Evolutionary conservation across 495 filamentous ascomycete genomes (phyloP).

Genomic region (Rhizodiscina lignyota): DNA sequence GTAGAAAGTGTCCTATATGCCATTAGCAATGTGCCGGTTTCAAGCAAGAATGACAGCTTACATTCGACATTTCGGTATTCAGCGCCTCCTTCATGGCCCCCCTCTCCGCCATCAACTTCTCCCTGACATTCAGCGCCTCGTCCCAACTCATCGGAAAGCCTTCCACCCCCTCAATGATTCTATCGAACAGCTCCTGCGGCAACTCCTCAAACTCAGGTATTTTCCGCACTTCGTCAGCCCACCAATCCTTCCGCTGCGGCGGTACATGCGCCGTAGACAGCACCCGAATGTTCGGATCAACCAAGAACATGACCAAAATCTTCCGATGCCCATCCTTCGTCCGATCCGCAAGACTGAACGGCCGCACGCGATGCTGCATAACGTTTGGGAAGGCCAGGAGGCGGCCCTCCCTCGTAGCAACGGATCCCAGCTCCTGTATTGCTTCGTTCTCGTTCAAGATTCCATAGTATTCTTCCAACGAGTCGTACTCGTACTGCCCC

Average conservation of each 20-base stretch:
- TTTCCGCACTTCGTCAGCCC: constrained; percentile 7
- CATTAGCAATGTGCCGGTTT: too few species aligned
- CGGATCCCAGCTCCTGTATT: constrained; percentile 6
- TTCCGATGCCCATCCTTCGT: constrained; percentile 14
- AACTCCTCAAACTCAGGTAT: constrained; percentile 1
- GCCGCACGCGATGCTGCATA: constrained; percentile 13
- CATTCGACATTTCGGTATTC: not conserved
- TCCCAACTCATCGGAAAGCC: constrained; percentile 2
- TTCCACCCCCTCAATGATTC: constrained; percentile 2
- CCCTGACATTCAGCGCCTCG: not conserved
- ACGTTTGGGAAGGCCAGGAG: constrained; percentile 17
- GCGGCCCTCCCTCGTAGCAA: constrained; percentile 9
- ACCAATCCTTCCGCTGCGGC: constrained; percentile 16
- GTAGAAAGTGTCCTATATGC: too few species aligned
- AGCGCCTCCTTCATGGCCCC: not conserved
- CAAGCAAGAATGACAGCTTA: too few species aligned
- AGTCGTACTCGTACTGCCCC: constrained; percentile 2
- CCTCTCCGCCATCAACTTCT: constrained; percentile 3
- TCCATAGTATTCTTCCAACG: constrained; percentile 4
- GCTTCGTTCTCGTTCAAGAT: not conserved
- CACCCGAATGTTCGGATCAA: constrained; percentile 12
- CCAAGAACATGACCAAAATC: constrained; percentile 16
- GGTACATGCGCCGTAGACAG: constrained; percentile 10
- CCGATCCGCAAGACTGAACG: constrained; percentile 13
- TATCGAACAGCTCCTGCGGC: constrained; percentile 4